Conservation (phyloP, 192 early-diverging fungal genomes). For the Chytriomyces sp. region DNA sequence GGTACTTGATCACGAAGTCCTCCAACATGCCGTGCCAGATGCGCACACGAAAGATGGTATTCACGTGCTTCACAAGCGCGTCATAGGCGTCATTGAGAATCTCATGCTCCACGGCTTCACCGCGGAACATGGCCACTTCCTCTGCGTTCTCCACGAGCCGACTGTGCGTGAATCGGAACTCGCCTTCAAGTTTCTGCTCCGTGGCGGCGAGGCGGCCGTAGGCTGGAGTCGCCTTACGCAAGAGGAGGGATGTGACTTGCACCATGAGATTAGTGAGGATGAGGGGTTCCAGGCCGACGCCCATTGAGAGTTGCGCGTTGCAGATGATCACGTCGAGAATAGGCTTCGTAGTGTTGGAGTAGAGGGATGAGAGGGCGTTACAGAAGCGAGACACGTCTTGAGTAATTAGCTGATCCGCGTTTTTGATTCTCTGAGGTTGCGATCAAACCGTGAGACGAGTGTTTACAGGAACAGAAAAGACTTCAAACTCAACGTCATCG, state of each 20-base stretch:
- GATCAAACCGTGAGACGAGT: background rate
- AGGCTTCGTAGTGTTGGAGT: constrained; percentile 92
- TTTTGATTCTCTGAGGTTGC: constrained; percentile 26
- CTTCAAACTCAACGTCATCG: constrained; percentile 80
- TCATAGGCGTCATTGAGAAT: constrained; percentile 78
- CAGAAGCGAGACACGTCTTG: constrained; percentile 93
- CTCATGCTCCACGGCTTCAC: constrained; percentile 81
- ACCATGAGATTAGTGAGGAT: constrained; percentile 81
- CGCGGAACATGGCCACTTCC: constrained; percentile 90
- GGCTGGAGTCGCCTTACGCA: constrained; percentile 87
- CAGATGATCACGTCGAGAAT: constrained; percentile 91
- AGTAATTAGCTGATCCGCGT: constrained; percentile 72
- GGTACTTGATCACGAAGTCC: constrained; percentile 98
- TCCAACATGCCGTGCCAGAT: constrained; percentile 95
- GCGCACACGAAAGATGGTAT: constrained; percentile 79
- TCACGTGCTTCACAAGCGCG: constrained; percentile 83
- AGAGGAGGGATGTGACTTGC: constrained; percentile 72
- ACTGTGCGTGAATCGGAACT: constrained; percentile 93
- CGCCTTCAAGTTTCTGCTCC: constrained; percentile 87
- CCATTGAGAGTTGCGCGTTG: constrained; percentile 83
- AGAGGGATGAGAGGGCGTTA: constrained; percentile 80
- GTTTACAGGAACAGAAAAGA: too few species aligned
- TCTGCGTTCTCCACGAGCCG: constrained; percentile 95
- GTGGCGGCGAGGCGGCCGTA: constrained; percentile 95
- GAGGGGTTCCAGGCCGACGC: constrained; percentile 82